Conservation (phyloP, 768 basidiomycete genomes). For the Candolleomyces aberdarensis region DNA sequence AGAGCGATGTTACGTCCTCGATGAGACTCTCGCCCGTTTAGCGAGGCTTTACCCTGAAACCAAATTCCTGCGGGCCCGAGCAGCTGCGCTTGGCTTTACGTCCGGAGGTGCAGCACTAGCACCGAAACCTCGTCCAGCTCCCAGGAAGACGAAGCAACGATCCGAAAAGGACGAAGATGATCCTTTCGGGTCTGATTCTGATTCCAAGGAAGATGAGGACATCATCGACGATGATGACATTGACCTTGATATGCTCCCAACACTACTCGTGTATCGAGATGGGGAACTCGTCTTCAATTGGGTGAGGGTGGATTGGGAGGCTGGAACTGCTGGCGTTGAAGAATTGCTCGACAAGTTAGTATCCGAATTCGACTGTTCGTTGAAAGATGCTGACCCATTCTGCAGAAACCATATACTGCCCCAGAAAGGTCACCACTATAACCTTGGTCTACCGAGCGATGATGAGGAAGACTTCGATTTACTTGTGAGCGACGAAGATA, state of each 20-base stretch:
- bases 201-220: conserved; percentile 42
- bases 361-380: not conserved
- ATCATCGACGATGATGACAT: conserved; percentile 57
- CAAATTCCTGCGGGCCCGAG: conserved; percentile 83
- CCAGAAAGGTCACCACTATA: conserved; percentile 30
- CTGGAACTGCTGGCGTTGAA: conserved; percentile 61
- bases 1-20: conserved; percentile 69
- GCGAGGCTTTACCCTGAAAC: conserved; percentile 68
- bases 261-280: conserved; percentile 72
- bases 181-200: conserved; percentile 38
- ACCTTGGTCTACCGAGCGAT: conserved; percentile 43
- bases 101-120: conserved; percentile 14
- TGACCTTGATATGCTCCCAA: conserved; percentile 78
- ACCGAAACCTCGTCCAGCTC: conserved; percentile 16
- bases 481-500: conserved; percentile 50
- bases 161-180: conserved; percentile 44
- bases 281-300: conserved; percentile 86
- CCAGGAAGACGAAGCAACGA: conserved; percentile 14
- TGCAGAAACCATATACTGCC: conserved; percentile 24
- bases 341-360: conserved; percentile 63
- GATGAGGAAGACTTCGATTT: conserved; percentile 56
- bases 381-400: conserved; percentile 3
- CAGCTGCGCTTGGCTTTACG: conserved; percentile 72
- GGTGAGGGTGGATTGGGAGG: conserved; percentile 89
- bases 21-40: conserved; percentile 62